Percentiles rank a stretch among this genome's conserved stretches.
phyloP scores from a whole-genome alignment of 1,284 basidiomycete genomes.

The Pisolithus thermaeus region DNA sequence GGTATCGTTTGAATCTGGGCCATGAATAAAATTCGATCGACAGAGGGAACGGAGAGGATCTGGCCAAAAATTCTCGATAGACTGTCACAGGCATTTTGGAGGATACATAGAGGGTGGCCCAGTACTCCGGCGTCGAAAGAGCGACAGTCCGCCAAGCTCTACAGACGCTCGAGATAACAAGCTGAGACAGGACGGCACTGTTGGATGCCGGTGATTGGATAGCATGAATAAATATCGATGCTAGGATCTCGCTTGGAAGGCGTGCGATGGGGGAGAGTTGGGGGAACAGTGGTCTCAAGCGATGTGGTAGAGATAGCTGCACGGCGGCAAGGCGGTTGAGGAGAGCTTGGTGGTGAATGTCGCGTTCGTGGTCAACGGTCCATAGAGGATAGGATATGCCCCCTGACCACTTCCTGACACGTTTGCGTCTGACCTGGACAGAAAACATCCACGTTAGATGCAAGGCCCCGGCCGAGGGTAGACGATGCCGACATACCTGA shows the following conservation, averaged over 20 bases:
- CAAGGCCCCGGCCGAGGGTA: neutral
- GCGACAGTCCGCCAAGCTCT: neutral
- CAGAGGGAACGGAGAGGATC: neutral
- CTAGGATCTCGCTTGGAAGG: constrained; percentile 4
- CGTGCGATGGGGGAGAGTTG: constrained; percentile 2
- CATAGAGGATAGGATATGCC: constrained; percentile 1
- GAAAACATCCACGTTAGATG: neutral
- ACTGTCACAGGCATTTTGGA: neutral
- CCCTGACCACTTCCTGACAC: neutral
- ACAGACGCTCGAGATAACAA: neutral
- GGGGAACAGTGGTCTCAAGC: neutral
- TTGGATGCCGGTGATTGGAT: neutral
- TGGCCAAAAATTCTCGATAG: neutral
- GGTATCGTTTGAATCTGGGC: neutral
- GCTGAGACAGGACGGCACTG: neutral
- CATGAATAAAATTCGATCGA: constrained; percentile 2
- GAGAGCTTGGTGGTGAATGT: neutral
- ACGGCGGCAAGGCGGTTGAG: neutral
- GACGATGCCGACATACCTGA: neutral
- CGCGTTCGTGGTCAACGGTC: neutral
- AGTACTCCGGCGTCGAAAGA: constrained; percentile 1
- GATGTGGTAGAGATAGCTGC: neutral
- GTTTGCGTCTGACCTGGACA: neutral
- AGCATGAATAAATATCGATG: neutral
- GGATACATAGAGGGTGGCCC: neutral